Evolutionary conservation across 2,329 filamentous ascomycete genomes (phyloP), one percentile per base, ranked within the genome.

Genomic region (Penicillium sp.): DNA sequence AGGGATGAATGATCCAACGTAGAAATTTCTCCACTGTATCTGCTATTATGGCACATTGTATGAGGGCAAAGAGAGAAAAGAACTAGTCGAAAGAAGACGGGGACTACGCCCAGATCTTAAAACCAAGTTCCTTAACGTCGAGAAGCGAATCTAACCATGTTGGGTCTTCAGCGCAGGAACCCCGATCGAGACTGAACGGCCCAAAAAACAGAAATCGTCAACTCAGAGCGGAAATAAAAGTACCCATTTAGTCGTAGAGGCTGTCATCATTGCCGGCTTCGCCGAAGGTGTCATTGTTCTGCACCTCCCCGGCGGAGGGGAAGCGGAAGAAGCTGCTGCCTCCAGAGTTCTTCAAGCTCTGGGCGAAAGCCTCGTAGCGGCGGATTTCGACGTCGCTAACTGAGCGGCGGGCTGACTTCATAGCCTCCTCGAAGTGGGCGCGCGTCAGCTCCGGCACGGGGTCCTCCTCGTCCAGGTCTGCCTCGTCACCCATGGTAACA

Each of bases 241-340:
- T 50, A 43, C 47, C 51, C 51, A 45, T 70, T 79, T 90, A 96
- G 73, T 95, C 87, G 70, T 97, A 97, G 67, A 97, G 86, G 73
- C 90, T 91, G 70, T 96, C 91, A 64, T 97, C 91, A 67, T 94
- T 90, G 59, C 88, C 91, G 55, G 82, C 87, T 60, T 90, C 85
- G 51, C 89, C 90, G 58, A 93, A 90, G 34, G 80, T 70, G 57
- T 72, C 72, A 37, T 65, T 70, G 51, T 68, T 73, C 50, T 67
- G 70, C 68, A 73, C 78, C 71, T 73, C 79, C 65, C 71, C 78
- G 56, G 69, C 74, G 66, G 58, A 71, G 20, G 86, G 91, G 83
- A 98, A 98, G 71, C 94, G 90, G 86, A 98, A 98, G 80, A 93
- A 96, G 57, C 87, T 89, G 61, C 90, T 91, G 26, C 90, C 90